Evolutionary conservation across 1,284 basidiomycete species (phyloP), one percentile per base, ranked within the genome.

Genomic region (Boletus calvinii): DNA sequence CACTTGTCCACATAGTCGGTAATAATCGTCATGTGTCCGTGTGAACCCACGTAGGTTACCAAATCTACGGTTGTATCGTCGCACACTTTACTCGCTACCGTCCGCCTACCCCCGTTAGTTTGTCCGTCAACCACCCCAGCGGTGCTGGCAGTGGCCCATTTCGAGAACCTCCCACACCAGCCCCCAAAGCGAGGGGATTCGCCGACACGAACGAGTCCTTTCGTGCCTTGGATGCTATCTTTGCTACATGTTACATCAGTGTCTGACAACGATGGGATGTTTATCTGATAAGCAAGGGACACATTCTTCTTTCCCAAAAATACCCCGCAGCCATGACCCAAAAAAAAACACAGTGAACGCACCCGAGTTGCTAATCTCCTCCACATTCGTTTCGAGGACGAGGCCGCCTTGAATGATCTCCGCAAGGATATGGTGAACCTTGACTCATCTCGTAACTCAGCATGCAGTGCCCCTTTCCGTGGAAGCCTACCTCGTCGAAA

Each of bases 341-440:
- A 40, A 46, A 31, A 40, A 45, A 35, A 45, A 24, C 1, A 44
- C 11, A 15, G 41, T 20, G 10, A 24, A 76, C 84, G 59, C 62
- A 91, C 92, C 84, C 60, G 85, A 83, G 52, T 72, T 73, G 57
- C 87, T 85, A 50, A 97, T 97, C 70, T 95, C 92, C 57, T 91
- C 90, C 48, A 97, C 90, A 67, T 96, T 97, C 6, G 97, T 99
- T 71, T 99, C 97, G n/a, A 99, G 77, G 2, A 99, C 97, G 30
- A 99, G 77, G 0, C 97, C 97, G 26, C 95, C 97, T 74, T 98
- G 95, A 29, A 99, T 92, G 44, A 99, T 87, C 72, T 99, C 96
- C 32, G 88, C 81, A 41, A 99, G 81, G 44, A 98, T 93, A 59
- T 96, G 90, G 65, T 99, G 94, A 7, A 93, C 93, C 92, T 62